These are phyloP conservation scores for Fusarium buxicola DNA, from an alignment of 2,329 filamentous ascomycete species.

Conservation along the genomic window DNA sequence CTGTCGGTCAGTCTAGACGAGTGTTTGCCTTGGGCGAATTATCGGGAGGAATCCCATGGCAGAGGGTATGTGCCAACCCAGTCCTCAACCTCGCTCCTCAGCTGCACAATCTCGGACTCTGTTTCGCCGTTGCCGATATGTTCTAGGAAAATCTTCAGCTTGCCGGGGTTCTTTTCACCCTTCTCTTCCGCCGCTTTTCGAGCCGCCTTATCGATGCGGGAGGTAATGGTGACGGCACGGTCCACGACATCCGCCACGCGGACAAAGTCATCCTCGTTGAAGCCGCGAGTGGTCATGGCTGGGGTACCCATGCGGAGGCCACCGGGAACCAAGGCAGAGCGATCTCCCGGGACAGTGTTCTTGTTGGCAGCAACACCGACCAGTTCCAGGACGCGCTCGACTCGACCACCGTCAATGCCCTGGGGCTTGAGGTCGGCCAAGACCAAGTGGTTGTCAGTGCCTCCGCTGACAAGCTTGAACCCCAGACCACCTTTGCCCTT, in stretches of 20 bases:
- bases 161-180: slow-evolving; percentile 73
- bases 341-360: slow-evolving; percentile 97
- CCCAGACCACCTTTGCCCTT: slow-evolving; percentile 83
- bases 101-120: slow-evolving; percentile 77
- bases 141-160: slow-evolving; percentile 75
- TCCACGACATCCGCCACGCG: slow-evolving; percentile 88
- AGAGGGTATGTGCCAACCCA: slow-evolving; percentile 81
- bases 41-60: slow-evolving; percentile 68
- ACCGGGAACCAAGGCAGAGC: slow-evolving; percentile 91
- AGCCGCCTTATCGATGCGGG: slow-evolving; percentile 78
- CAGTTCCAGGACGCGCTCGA: slow-evolving; percentile 90
- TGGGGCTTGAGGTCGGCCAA: slow-evolving; percentile 92
- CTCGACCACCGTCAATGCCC: slow-evolving; percentile 86
- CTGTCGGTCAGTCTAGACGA: neutral
- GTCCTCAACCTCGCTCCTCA: slow-evolving; percentile 79
- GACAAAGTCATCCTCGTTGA: slow-evolving; percentile 87
- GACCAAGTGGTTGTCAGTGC: slow-evolving; percentile 97
- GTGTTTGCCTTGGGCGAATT: slow-evolving; percentile 3
- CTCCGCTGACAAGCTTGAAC: slow-evolving; percentile 91
- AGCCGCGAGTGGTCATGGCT: slow-evolving; percentile 97
- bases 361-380: slow-evolving; percentile 99
- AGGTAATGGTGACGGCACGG: slow-evolving; percentile 82
- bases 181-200: slow-evolving; percentile 75
- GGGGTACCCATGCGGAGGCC: slow-evolving; percentile 95
- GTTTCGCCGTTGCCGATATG: slow-evolving; percentile 75